Conservation (phyloP, 345 rosid species). For the Sisymbrium irio region DNA sequence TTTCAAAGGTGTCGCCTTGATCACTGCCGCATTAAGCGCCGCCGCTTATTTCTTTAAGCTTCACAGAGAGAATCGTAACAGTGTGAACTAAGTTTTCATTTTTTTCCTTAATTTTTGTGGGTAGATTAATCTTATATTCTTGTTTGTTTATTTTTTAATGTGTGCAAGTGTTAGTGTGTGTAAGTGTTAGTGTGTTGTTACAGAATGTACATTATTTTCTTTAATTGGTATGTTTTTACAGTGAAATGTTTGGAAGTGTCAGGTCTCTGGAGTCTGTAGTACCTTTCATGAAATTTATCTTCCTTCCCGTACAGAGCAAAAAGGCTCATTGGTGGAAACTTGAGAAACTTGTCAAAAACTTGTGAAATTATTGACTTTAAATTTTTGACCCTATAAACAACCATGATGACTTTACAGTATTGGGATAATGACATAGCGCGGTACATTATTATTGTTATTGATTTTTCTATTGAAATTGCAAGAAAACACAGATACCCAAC, state of each 20-base stretch:
- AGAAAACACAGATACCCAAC: no score
- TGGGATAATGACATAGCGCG: no score
- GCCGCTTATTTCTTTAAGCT: slow-evolving; percentile 30
- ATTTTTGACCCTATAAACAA: no score
- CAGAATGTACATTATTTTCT: neutral
- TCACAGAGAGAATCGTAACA: slow-evolving; percentile 27
- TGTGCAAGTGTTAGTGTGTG: neutral
- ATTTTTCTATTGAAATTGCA: no score
- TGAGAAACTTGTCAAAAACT: no score
- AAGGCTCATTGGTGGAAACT: no score
- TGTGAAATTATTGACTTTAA: no score
- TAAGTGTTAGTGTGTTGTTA: neutral
- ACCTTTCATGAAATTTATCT: no score
- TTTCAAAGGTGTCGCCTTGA: slow-evolving; percentile 23
- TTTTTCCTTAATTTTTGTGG: neutral
- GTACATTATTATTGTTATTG: no score
- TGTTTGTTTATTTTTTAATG: neutral
- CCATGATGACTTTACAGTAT: no score
- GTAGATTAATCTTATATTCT: neutral
- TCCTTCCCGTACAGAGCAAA: no score
- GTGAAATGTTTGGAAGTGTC: neutral
- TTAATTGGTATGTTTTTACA: neutral
- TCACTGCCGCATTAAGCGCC: slow-evolving; percentile 20
- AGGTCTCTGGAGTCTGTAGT: neutral
- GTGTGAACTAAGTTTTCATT: neutral